A percentile compares a stretch with the other conserved stretches of the same genome.
Evolutionary conservation across 768 basidiomycete species (phyloP).

Genomic region (Naganishia vishniacii): DNA sequence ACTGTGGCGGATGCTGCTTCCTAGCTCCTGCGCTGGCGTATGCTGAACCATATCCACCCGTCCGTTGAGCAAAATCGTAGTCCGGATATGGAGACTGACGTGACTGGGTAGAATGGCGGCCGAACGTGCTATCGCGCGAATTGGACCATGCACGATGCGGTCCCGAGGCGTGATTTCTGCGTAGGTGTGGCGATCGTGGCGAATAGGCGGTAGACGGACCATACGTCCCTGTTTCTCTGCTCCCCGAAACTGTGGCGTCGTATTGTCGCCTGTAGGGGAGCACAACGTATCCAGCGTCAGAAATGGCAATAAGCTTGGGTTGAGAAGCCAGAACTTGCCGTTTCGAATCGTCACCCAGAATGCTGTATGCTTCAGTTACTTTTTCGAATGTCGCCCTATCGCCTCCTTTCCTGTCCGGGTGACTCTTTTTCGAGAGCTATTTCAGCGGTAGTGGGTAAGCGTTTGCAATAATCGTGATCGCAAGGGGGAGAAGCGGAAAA

Average conservation of each 20-base stretch:
- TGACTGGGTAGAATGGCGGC: conserved; percentile 24
- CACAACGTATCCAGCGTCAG: too few species aligned
- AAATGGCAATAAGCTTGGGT: too few species aligned
- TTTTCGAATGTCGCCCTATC: conserved; percentile 40
- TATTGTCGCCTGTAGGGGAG: conserved; percentile 5
- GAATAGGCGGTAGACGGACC: conserved; percentile 18
- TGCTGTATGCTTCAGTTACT: conserved; percentile 45
- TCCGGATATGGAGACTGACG: conserved; percentile 24
- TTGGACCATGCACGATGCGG: conserved; percentile 35
- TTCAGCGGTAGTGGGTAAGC: too few species aligned
- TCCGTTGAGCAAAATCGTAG: conserved; percentile 28
- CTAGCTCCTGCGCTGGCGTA: conserved; percentile 26
- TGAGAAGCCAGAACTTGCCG: conserved; percentile 34
- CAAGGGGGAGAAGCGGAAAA: neutral
- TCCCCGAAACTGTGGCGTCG: conserved; percentile 13
- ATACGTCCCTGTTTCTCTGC: conserved; percentile 16
- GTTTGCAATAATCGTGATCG: neutral
- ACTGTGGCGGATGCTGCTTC: conserved; percentile 24
- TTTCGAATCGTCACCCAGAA: conserved; percentile 43
- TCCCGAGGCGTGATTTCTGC: conserved; percentile 25
- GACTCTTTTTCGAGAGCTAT: conserved; percentile 45
- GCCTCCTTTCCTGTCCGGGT: conserved; percentile 45
- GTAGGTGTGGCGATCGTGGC: conserved; percentile 27
- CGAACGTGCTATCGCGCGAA: conserved; percentile 5
- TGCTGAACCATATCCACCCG: conserved; percentile 23